Percentiles rank a stretch among this genome's conserved stretches.
Conservation (phyloP, 805 yeast genomes). For the Zygotorulaspora danielsina region DNA sequence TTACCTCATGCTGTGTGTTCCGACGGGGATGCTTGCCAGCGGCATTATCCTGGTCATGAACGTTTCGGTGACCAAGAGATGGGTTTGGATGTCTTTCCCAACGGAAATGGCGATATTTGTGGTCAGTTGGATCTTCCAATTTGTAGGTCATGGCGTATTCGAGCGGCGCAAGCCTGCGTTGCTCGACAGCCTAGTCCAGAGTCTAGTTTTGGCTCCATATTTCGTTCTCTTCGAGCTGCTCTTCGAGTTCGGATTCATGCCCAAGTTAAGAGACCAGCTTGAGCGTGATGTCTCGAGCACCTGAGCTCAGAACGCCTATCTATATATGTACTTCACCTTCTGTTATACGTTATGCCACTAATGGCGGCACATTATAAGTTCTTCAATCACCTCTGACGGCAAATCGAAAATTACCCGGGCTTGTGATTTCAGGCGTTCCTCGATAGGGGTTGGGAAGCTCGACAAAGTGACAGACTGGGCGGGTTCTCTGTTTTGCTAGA, state of each 20-base stretch:
- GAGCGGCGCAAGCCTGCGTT: constrained; percentile 86
- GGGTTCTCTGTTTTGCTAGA: too few relatives aligned
- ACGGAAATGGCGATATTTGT: constrained; percentile 42
- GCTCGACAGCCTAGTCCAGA: constrained; percentile 75
- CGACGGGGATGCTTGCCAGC: constrained; percentile 45
- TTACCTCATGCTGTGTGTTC: constrained; percentile 55
- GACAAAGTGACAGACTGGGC: too few relatives aligned
- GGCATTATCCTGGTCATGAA: constrained; percentile 37
- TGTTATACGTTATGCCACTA: too few relatives aligned
- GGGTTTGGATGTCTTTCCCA: constrained; percentile 11
- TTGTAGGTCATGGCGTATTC: constrained; percentile 79
- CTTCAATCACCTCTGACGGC: constrained; percentile 6
- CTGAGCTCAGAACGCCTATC: constrained; percentile 37
- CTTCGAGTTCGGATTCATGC: constrained; percentile 60
- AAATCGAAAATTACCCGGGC: constrained; percentile 7
- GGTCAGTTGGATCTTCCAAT: constrained; percentile 74
- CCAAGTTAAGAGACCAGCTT: constrained; percentile 40
- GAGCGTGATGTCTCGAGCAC: constrained; percentile 40
- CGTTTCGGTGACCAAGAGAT: constrained; percentile 21
- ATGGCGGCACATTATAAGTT: too few relatives aligned
- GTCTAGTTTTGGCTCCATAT: constrained; percentile 85
- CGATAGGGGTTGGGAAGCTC: too few relatives aligned
- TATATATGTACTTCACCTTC: too few relatives aligned
- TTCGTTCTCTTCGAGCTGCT: constrained; percentile 78
- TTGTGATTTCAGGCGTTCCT: too few relatives aligned